These are phyloP conservation scores for Boechera retrofracta DNA, from an alignment of 345 rosid genomes.

Conservation along the genomic window DNA sequence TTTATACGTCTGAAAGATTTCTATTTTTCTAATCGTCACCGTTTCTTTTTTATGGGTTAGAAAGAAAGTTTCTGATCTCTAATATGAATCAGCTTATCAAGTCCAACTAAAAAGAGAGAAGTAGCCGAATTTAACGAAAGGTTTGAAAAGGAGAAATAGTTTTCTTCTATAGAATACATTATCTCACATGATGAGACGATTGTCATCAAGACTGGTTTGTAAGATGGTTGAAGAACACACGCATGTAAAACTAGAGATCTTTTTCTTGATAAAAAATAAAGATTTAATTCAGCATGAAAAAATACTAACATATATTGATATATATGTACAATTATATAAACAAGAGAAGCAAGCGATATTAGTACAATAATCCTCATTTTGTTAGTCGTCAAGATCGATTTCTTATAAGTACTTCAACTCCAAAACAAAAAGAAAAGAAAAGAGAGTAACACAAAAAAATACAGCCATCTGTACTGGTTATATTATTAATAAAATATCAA, in stretches of 20 bases:
- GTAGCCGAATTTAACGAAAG: neutral
- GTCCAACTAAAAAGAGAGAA: neutral
- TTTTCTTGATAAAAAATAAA: too few relatives aligned
- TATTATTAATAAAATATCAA: too few relatives aligned
- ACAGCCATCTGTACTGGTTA: neutral
- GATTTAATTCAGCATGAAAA: too few relatives aligned
- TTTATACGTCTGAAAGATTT: slow-evolving; percentile 11
- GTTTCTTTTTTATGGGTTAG: neutral
- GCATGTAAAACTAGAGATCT: too few relatives aligned
- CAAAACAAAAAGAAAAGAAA: too few relatives aligned
- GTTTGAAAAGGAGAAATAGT: neutral
- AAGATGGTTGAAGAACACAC: neutral
- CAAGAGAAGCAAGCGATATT: too few relatives aligned
- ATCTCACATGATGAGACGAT: neutral
- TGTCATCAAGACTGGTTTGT: neutral
- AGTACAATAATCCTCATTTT: too few relatives aligned
- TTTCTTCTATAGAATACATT: neutral
- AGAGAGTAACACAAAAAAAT: too few relatives aligned
- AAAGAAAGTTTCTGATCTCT: slow-evolving; percentile 1
- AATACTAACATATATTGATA: too few relatives aligned
- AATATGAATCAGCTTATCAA: neutral
- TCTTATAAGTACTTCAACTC: too few relatives aligned
- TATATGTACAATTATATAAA: too few relatives aligned
- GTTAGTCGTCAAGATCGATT: too few relatives aligned
- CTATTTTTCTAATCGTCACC: neutral